Base-by-base conservation (phyloP, 257 asterid genomes). In the Petrea volubilis region DNA sequence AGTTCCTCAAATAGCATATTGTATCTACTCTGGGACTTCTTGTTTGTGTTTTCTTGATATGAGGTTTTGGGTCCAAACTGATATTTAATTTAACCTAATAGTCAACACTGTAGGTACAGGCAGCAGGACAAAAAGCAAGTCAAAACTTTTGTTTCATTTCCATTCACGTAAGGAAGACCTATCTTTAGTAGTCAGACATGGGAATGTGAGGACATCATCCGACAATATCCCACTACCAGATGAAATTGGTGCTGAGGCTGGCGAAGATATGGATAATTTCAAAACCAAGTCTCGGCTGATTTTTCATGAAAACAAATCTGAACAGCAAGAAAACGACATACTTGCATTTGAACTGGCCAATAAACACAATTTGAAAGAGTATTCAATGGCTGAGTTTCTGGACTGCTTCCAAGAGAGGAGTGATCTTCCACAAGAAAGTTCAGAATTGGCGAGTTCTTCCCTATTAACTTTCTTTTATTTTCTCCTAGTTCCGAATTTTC, bases 371-470 rank as follows among this genome's bases (percentile, higher is more conserved):
- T 60, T 24, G 27, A 75, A 64, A 60, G 85, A 73, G 77, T 85
- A 81, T 64, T 88, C 97, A 40, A 80, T 88, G 93, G 85, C 92
- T 62, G 93, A 88, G 61, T 77, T 85, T 81, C 84, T 84, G 49
- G 86, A 87, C 71, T 68, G 88, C 77, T 90, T 82, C 68, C 79
- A 78, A 57, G 88, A 77, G 70, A 77, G 73, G 76, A 82, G 68
- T 70, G 79, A 64, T 57, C 76, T 6, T 55, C 81, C 40, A 17
- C 82, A 29, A 53, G 90, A 74, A 78, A 80, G 81, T 67, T 46
- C 83, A 40, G 60, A 83, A 74, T 79, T 49, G 84, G 98, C 66
- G 43, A 80, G 63, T 66, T 81, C 65, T 60, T 50, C 61, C 49
- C 68, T 61, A 14, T 58, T 34, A 31, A 64, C 68, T 78, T 68